Base-by-base conservation (phyloP, 1,139 yeast genomes). In the Saccharomycopsis hybrid region DNA sequence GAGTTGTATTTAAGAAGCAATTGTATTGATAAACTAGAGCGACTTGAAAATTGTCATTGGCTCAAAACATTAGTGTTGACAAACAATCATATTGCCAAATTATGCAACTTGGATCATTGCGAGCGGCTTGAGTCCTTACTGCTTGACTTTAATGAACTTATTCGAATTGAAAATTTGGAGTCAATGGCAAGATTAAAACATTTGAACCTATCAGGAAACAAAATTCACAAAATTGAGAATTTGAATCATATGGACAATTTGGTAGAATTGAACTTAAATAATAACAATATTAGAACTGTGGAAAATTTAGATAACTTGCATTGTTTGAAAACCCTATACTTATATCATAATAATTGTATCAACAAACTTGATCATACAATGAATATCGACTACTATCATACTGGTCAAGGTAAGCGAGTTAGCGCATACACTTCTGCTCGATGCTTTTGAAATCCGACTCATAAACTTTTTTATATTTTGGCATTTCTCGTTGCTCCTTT, bases 221-320 rank as follows among this genome's bases (percentile, higher is more conserved):
- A 8, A n/a, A 42, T 42, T 5, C 9, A 8, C 5, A 11, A 42
- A 42, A n/a, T 42, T 29, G 11, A 24, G 9, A 29, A 31, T 28
- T 29, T 42, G 9, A 13, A 9, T 7, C 5, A n/a, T 30, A 9
- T 42, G 3, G n/a, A 8, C 18, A 13, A 3, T n/a, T 42, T 42
- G 25, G 28, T 27, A 42, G 5, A 28, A 7, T 25, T 42, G 7
- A 31, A 30, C 28, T 42, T 42, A 5, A 25, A 31, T 8, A 9
- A 9, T n/a, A 42, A 42, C 44, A 42, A 31, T 24, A 28, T 42
- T n/a, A 42, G 7, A 7, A 42, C 8, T 5, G 11, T 42, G n/a
- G 39, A 42, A 24, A 30, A 42, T 11, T 28, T 42, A 13, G 38
- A n/a, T 8, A n/a, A n/a, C 11, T 30, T 42, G 5, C 25, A 8